phyloP scores from a whole-genome alignment of 345 rosid genomes.

The Rhodamnia argentea region DNA sequence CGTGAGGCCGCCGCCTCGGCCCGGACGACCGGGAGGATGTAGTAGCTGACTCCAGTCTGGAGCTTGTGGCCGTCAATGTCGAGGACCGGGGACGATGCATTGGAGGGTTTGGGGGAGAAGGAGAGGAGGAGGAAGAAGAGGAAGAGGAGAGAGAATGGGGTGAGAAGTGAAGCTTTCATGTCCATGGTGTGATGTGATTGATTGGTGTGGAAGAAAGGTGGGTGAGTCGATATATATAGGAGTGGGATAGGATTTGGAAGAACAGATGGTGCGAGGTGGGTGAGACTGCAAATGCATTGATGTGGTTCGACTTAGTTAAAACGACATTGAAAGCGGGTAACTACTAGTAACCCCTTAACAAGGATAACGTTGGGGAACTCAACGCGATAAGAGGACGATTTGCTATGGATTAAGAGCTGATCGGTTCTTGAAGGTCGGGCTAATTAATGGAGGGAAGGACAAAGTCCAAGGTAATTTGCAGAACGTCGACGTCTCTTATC shows the following conservation, averaged over 20 bases:
- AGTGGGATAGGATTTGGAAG: not conserved
- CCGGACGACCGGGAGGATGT: conserved; percentile 15
- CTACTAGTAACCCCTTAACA: too few relatives aligned
- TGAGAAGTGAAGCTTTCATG: not conserved
- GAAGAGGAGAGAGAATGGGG: not conserved
- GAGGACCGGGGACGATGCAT: conserved; percentile 6
- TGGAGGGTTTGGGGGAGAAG: conserved; percentile 3
- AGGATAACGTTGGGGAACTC: not conserved
- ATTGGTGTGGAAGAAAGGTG: not conserved
- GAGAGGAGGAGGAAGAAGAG: conserved; percentile 5
- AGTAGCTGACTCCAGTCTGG: conserved; percentile 8
- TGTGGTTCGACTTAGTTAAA: not conserved
- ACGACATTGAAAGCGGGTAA: too few relatives aligned
- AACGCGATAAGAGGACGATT: not conserved
- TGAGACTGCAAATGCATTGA: not conserved
- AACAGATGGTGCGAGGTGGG: not conserved
- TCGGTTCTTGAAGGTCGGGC: not conserved
- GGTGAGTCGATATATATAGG: too few relatives aligned
- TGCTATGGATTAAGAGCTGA: not conserved
- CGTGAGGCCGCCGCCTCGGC: conserved; percentile 27
- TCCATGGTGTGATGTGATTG: not conserved
- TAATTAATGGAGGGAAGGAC: not conserved
- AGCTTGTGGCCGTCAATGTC: conserved; percentile 12
- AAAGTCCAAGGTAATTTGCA: not conserved
- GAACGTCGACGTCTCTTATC: not conserved